Evolutionary conservation across 2,329 filamentous ascomycete species (phyloP).

Genomic region (Aspergillus floridensis): DNA sequence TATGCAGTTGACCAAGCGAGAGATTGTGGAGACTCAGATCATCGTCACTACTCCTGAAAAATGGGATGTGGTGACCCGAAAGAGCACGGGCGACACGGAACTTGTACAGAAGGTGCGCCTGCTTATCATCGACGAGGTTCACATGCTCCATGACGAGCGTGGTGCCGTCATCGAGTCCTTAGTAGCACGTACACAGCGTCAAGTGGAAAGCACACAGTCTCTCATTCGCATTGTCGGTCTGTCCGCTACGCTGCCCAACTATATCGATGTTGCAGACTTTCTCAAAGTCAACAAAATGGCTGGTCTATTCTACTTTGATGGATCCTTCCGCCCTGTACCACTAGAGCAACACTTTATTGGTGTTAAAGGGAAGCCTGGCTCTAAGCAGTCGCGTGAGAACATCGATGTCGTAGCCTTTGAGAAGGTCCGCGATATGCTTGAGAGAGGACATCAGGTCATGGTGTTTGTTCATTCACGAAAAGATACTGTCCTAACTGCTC

Average conservation of each 20-base stretch:
- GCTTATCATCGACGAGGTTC: constrained; percentile 96
- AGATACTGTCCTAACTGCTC: constrained; percentile 86
- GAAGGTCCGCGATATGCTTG: constrained; percentile 91
- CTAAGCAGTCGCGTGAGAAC: constrained; percentile 80
- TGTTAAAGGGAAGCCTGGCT: constrained; percentile 81
- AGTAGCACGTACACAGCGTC: constrained; percentile 88
- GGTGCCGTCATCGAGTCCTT: constrained; percentile 94
- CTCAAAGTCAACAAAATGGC: constrained; percentile 91
- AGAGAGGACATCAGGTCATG: constrained; percentile 94
- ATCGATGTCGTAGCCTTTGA: constrained; percentile 85
- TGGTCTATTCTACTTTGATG: constrained; percentile 95
- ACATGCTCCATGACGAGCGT: constrained; percentile 98
- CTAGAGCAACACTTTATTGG: constrained; percentile 97
- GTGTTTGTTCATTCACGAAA: constrained; percentile 97
- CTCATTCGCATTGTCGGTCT: constrained; percentile 94
- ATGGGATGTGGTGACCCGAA: constrained; percentile 97
- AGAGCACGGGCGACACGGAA: constrained; percentile 95
- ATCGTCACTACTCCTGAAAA: constrained; percentile 99
- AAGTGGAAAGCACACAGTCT: constrained; percentile 97
- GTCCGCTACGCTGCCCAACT: constrained; percentile 94
- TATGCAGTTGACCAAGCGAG: constrained; percentile 96
- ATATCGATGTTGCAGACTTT: constrained; percentile 94
- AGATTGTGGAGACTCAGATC: constrained; percentile 94
- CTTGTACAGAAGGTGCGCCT: constrained; percentile 95
- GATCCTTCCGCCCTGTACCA: constrained; percentile 91